Conservation (phyloP, 352 stramenopile species). For the Phytophthora capsici region DNA sequence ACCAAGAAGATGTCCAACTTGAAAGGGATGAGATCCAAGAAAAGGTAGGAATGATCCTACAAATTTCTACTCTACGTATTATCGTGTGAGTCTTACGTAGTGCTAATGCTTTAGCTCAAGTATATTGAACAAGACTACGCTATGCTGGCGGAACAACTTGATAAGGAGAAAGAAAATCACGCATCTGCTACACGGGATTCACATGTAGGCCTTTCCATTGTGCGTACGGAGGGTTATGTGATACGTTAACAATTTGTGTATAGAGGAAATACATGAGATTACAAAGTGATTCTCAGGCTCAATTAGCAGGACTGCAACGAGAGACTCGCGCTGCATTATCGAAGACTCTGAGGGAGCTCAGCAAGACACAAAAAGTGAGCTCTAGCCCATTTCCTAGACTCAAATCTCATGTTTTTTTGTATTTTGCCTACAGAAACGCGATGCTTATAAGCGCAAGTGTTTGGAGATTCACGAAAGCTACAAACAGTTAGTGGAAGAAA, state of each 20-base stretch:
- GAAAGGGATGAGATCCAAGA: constrained; percentile 69
- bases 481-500: constrained; percentile 59
- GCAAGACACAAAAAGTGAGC: constrained; percentile 67
- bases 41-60: constrained; percentile 47
- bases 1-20: constrained; percentile 72
- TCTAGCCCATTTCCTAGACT: not conserved
- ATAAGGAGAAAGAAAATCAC: constrained; percentile 70
- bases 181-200: constrained; percentile 43
- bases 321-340: constrained; percentile 60
- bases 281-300: constrained; percentile 44
- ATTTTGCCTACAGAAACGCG: constrained; percentile 56
- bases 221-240: not conserved
- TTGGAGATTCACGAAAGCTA: constrained; percentile 79
- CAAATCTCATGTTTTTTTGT: not conserved
- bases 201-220: constrained; percentile 41
- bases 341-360: constrained; percentile 69
- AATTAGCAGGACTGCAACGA: constrained; percentile 51
- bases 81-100: not conserved
- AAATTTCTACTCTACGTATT: too few species aligned
- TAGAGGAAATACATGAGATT: constrained; percentile 56
- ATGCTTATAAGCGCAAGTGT: constrained; percentile 86
- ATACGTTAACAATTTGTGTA: not conserved
- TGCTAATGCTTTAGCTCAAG: constrained; percentile 47
- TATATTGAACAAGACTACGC: constrained; percentile 74
- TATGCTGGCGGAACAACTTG: constrained; percentile 56